Evolutionary conservation across 2,329 filamentous ascomycete species (phyloP), one percentile per base, ranked within the genome.

Genomic region (Dactylonectria macrodidyma): DNA sequence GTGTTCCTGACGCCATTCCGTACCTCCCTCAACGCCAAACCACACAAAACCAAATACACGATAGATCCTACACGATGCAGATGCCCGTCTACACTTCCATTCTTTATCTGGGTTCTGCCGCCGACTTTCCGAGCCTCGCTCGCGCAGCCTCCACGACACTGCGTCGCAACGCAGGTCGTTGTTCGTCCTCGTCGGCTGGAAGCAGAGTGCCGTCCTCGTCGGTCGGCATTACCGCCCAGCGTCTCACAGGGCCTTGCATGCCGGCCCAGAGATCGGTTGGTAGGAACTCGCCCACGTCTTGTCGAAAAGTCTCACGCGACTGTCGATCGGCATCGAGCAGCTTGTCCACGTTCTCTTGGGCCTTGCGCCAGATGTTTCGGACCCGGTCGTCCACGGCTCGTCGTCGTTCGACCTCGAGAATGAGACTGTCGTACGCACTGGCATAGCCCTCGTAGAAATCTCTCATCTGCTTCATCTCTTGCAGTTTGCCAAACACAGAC

Each of bases 361-460:
- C 93, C 75, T 95, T 95, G 67, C 89, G 89, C 76, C 95, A 92
- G 30, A 97, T 90, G 50, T 86, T 87, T 72, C 91, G 87, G 59
- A 97, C 92, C 69, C 92, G 91, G 36, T 92, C 89, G 75, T 96
- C 93, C 41, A 93, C 89, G 14, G 87, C 84, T 67, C 89, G 90
- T 10, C 96, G 88, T 26, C 96, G 87, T 59, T 92, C 92, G 6
- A 95, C 92, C 79, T 99, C 96, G 1, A 97, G 87, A 26, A 98
- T 87, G 12, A 99, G 84, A 22, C 92, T 91, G 73, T 94, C 92
- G 77, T 99, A 98, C 0, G 95, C 94, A 59, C 90, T 88, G 22
- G 93, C 87, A 76, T 98, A 99, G 19, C 92, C 91, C 68, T 95
- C 92, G 80, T 98, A 98, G 75, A 98, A 94, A n/a, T 89, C 85